A percentile compares a stretch with the other conserved stretches of the same genome.
phyloP scores from a whole-genome alignment of 177 flowering plant species.

The Tripterygium wilfordii region DNA sequence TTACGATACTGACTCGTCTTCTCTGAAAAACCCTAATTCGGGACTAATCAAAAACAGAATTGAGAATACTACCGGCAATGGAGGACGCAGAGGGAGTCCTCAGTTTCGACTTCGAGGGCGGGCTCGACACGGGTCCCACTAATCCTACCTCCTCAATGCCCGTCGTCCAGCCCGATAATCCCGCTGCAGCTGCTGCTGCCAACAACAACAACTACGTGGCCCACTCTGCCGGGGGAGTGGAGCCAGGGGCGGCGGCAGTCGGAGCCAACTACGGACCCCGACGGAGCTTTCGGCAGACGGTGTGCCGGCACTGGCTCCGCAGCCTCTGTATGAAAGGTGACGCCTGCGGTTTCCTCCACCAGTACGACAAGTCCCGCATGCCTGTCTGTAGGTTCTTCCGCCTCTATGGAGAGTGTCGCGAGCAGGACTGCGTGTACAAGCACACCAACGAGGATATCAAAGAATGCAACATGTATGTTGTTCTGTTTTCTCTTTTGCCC shows the following conservation, averaged over 20 bases:
- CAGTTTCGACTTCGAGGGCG: constrained; percentile 98
- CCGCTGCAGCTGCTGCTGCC: constrained; percentile 18
- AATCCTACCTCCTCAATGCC: constrained; percentile 49
- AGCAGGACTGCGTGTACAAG: constrained; percentile 96
- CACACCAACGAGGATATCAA: constrained; percentile 98
- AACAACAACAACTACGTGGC: constrained; percentile 28
- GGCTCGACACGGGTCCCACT: constrained; percentile 61
- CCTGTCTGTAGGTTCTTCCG: constrained; percentile 92
- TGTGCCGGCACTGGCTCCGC: constrained; percentile 97
- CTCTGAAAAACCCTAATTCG: no score
- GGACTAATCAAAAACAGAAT: no score
- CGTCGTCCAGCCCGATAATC: constrained; percentile 24
- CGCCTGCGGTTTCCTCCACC: constrained; percentile 97
- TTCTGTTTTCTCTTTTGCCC: background rate
- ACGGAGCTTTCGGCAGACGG: constrained; percentile 93
- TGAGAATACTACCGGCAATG: no score
- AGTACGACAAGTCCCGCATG: constrained; percentile 95
- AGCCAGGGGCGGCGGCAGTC: constrained; percentile 9
- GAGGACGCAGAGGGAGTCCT: constrained; percentile 89
- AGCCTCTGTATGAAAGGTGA: constrained; percentile 99
- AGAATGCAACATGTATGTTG: constrained; percentile 90
- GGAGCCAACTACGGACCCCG: constrained; percentile 13
- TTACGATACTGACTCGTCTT: no score
- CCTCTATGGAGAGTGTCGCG: constrained; percentile 90
- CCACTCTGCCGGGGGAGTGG: constrained; percentile 9